phyloP scores from a whole-genome alignment of 331 rosid species.

The Malus hybrid region DNA sequence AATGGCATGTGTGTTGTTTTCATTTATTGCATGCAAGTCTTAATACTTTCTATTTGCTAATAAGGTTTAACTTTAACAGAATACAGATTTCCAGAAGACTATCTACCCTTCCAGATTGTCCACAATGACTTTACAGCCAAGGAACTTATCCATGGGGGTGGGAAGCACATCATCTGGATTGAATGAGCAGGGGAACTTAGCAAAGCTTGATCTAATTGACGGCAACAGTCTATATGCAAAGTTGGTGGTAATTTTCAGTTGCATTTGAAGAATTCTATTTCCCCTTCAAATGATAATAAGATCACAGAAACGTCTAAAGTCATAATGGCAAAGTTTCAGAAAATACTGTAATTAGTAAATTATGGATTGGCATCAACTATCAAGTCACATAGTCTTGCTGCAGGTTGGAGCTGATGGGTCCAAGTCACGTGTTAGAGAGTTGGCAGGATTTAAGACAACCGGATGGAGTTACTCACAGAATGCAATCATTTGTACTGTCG shows the following conservation, averaged over 20 bases:
- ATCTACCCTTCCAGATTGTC: constrained; percentile 55
- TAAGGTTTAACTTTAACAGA: constrained; percentile 39
- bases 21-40: not conserved
- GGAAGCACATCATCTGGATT: constrained; percentile 25
- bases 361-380: constrained; percentile 8
- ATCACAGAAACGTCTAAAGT: not conserved
- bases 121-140: constrained; percentile 48
- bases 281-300: not conserved
- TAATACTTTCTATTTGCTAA: constrained; percentile 12
- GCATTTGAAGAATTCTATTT: not conserved
- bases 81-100: constrained; percentile 57
- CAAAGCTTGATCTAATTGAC: constrained; percentile 74
- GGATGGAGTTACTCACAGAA: constrained; percentile 95
- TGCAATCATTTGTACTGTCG: constrained; percentile 87
- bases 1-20: not conserved
- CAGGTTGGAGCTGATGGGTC: constrained; percentile 98
- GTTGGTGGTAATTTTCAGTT: constrained; percentile 68
- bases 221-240: constrained; percentile 72
- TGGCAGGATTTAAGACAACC: constrained; percentile 70
- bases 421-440: constrained; percentile 76
- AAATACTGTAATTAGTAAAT: not conserved
- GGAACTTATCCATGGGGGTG: constrained; percentile 30
- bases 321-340: not conserved
- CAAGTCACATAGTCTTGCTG: constrained; percentile 14
- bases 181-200: constrained; percentile 37